Base-by-base conservation (phyloP, 129 eudicot genomes). In the Flaveria bidentis region DNA sequence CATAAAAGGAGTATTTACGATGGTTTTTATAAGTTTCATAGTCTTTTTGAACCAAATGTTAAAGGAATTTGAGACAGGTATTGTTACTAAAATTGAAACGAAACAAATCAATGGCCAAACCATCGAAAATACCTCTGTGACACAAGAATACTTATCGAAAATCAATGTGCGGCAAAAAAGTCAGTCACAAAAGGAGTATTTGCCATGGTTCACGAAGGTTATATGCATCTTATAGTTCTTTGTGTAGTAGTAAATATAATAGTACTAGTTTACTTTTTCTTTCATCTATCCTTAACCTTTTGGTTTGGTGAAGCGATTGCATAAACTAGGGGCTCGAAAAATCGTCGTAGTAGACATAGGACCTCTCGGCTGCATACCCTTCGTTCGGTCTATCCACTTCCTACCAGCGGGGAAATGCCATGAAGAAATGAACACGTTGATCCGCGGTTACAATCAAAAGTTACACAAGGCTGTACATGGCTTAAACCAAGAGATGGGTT, bases 301-400 rank as follows among this genome's bases (percentile, higher is more conserved):
- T 36, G 16, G 65, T 64, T 65, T n/a, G 69, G 18, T 11, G 17
- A 53, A 88, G 93, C 73, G 90, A 39, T 76, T 88, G 68, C 82
- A 86, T 33, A 60, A 60, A 71, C 75, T 86, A 47, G 90, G 93
- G 74, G 93, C 88, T 52, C 88, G 90, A 50, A 88, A 88, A 78
- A 62, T 79, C 14, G 73, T 88, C 5, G 77, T 86, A 7, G 90
- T 84, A 6, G 85, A 83, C 30, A 72, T 88, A 33, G 93, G 93
- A 66, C 93, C 93, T 65, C 85, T 86, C 25, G 93, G 93, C 18
- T 88, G 88, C 84, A 83, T 88, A 77, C 90, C 93, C 3, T 88
- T 86, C 63, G 84, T 86, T 26, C 87, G 93, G 0, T 86, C 88
- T 16, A 77, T 81, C 57, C 82, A 79, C 81, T 62, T 86, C 10